phyloP scores from a whole-genome alignment of 2,329 filamentous ascomycete genomes.

The Diplodia mutila region DNA sequence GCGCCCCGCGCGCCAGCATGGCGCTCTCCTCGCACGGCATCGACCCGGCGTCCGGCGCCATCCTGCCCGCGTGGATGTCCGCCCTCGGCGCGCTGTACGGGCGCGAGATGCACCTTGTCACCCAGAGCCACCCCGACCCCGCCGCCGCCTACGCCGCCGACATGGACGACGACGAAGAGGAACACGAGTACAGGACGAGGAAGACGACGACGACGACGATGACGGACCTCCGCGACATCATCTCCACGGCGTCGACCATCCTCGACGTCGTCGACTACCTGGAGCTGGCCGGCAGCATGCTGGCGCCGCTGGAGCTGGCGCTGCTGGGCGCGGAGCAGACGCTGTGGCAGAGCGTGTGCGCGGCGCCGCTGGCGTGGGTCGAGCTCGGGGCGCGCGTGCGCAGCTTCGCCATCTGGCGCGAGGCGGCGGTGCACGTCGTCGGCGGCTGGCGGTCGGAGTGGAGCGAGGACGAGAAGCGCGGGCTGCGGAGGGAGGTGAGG shows the following conservation, averaged over 20 bases:
- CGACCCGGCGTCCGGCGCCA: slow-evolving; percentile 30
- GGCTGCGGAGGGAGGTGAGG: slow-evolving; percentile 32
- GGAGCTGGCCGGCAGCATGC: slow-evolving; percentile 47
- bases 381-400: slow-evolving; percentile 51
- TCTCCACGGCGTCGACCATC: slow-evolving; percentile 48
- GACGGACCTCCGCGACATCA: slow-evolving; percentile 42
- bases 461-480: slow-evolving; percentile 29
- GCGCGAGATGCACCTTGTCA: slow-evolving; percentile 42
- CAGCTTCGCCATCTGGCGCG: slow-evolving; percentile 50
- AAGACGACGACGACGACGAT: slow-evolving; percentile 28
- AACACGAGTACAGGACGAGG: not conserved
- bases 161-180: not conserved
- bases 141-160: not conserved
- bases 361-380: slow-evolving; percentile 51
- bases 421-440: slow-evolving; percentile 50
- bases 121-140: not conserved
- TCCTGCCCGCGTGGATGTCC: slow-evolving; percentile 45
- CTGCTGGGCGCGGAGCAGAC: slow-evolving; percentile 53
- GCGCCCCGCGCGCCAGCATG: slow-evolving; percentile 29
- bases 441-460: slow-evolving; percentile 47
- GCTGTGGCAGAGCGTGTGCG: slow-evolving; percentile 51
- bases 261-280: slow-evolving; percentile 53
- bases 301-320: slow-evolving; percentile 51
- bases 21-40: slow-evolving; percentile 29
- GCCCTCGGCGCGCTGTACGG: slow-evolving; percentile 55